Base-by-base conservation (phyloP, 192 early-diverging fungal species). In the Linnemannia hyalina region DNA sequence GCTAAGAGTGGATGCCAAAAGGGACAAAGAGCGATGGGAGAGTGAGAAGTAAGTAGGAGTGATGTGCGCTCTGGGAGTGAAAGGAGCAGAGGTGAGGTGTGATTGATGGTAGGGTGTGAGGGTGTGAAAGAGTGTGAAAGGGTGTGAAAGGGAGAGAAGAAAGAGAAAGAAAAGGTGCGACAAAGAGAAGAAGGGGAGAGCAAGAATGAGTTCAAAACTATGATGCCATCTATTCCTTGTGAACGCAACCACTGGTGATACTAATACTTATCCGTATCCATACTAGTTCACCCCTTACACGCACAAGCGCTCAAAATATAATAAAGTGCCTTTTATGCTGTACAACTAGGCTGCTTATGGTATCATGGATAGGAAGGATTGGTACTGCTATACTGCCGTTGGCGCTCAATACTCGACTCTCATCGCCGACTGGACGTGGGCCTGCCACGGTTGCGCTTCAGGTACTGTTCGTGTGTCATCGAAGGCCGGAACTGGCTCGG, bases 401-500 rank as follows among this genome's bases (percentile, higher is more conserved):
- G 35, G 38, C 3, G 38, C 38, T 40, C 3, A 52, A 52, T 5
- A 52, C 18, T 52, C 18, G 4, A 22, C 49, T 22, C 49, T 16
- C 70, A 70, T 29, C 49, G 26, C 23, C 63, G 44, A 13, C 69
- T 44, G 3, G 49, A 20, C 49, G 46, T 52, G 0, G 7, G 52
- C 35, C 32, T 38, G 18, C 46, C 42, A 20, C 49, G 57, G 60
- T 75, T 74, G 41, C 44, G 57, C 32, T 80, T 80, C 57, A 80
- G 52, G 22, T 52, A 80, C 22, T 82, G 80, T n/a, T 76, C 75
- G 11, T 68, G 49, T 7, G 75, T 82, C 75, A 82, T 73, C 20
- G 68, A 49, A 1, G 65, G 68, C 75, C 68, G 81, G 60, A 77
- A 77, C 49, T 65, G 75, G 70, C 81, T 82, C 35, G 75, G 75